Base-by-base conservation (phyloP, 2,329 filamentous ascomycete genomes). In the Fusarium xyrophilum region DNA sequence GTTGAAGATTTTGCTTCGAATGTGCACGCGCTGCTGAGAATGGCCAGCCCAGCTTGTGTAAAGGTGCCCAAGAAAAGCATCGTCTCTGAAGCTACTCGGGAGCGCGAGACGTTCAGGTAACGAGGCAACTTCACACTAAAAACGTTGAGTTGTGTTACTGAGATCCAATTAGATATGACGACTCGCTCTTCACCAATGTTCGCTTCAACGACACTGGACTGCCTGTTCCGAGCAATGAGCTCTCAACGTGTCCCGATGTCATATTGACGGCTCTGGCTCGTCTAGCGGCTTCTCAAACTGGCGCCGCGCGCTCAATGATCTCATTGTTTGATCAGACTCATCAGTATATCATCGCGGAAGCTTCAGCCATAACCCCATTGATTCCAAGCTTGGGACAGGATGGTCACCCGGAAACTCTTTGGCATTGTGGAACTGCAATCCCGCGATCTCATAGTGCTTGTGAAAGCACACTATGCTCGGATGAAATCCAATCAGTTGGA, bases 331-430 rank as follows among this genome's bases (percentile, higher is more conserved):
- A 85, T 65, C 76, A 75, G 4, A 76, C 76, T 19, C 73, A 79
- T 53, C 83, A 87, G 66, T 81, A 85, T 56, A 75, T 86, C 33
- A 74, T 87, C n/a, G 83, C 84, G 44, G 85, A 87, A 64, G 82
- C 84, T 9, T 84, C 83, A 2, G 77, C 77, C 2, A 76, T 75
- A 2, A 75, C 81, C 5, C 79, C 79, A 0, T 70, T 86, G 8
- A 53, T 69, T 14, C 67, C 75, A 1, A 63, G 35, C 3, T 46
- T 71, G 11, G 56, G 58, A 7, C 60, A 55, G 15, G 58, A 69
- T 3, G 65, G 57, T 15, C 30, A 59, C 8, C 21, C 55, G 1
- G 63, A 67, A 7, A 39, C 27, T 6, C 69, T 79, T 1, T 73
- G 69, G 67, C 68, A 78, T 9, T 78, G 76, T 23, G 76, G 76